Conservation (phyloP, 192 early-diverging fungal species). For the Spinellus fusiger region DNA sequence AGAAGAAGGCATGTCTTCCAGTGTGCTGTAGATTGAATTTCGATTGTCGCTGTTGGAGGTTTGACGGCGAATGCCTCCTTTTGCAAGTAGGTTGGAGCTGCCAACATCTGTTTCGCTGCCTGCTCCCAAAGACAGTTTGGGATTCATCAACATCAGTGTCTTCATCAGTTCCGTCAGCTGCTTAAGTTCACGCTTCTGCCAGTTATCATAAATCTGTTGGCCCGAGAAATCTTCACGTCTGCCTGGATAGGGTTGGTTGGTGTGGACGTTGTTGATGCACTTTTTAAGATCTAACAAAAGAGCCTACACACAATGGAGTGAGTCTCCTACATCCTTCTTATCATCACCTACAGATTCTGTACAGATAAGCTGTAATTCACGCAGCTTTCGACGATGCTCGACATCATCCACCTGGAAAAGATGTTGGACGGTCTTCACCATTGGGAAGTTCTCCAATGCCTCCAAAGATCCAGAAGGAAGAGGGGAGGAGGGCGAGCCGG, state of each 20-base stretch:
- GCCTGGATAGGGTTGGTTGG: conserved; percentile 27
- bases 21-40: not conserved
- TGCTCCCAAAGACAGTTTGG: conserved; percentile 28
- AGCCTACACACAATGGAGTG: conserved; percentile 14
- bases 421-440: conserved; percentile 26
- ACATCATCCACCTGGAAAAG: conserved; percentile 37
- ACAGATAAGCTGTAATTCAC: conserved; percentile 35
- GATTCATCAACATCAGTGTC: conserved; percentile 32
- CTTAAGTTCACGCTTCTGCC: conserved; percentile 49
- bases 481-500: not conserved
- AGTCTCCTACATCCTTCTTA: not conserved
- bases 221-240: conserved; percentile 42
- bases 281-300: conserved; percentile 43
- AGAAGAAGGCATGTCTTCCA: not conserved
- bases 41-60: not conserved
- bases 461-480: not conserved
- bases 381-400: conserved; percentile 32
- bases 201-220: conserved; percentile 40
- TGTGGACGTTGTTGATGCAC: conserved; percentile 40
- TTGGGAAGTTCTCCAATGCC: conserved; percentile 8
- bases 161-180: conserved; percentile 45
- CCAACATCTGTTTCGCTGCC: conserved; percentile 19
- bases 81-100: conserved; percentile 8
- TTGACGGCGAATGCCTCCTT: conserved; percentile 1
- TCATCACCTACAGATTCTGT: conserved; percentile 35